phyloP scores from a whole-genome alignment of 768 basidiomycete species.

The Russula abietina region DNA sequence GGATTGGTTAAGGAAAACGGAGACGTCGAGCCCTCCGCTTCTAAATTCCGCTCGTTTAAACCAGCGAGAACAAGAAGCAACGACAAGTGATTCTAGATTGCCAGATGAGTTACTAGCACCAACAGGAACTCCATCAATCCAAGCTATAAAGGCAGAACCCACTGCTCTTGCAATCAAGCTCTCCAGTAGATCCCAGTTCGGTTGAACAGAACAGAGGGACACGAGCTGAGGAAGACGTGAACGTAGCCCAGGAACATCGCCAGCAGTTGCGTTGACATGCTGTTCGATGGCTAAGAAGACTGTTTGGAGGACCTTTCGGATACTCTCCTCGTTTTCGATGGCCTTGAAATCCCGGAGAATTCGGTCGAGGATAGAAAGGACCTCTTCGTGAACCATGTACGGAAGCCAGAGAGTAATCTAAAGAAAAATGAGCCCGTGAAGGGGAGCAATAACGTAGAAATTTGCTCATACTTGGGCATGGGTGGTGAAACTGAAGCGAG shows the following conservation, averaged over 20 bases:
- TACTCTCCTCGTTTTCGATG: not conserved
- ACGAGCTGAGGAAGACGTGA: slow-evolving; percentile 16
- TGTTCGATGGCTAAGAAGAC: slow-evolving; percentile 15
- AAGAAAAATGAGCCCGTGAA: not conserved
- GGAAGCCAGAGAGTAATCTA: slow-evolving; percentile 46
- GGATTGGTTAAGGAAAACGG: slow-evolving; percentile 38
- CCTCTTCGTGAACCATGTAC: slow-evolving; percentile 41
- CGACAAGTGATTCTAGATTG: slow-evolving; percentile 11
- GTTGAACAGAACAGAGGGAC: slow-evolving; percentile 13
- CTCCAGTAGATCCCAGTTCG: slow-evolving; percentile 5
- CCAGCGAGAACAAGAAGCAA: slow-evolving; percentile 14
- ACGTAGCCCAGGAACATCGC: slow-evolving; percentile 3
- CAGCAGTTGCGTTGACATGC: not conserved
- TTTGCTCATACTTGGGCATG: slow-evolving; percentile 10
- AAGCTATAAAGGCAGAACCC: slow-evolving; percentile 5
- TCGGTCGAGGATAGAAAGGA: slow-evolving; percentile 42
- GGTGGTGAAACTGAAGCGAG: not conserved
- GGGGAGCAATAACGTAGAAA: too few relatives aligned
- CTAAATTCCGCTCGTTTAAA: slow-evolving; percentile 2
- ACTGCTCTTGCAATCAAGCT: slow-evolving; percentile 14
- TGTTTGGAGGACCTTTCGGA: slow-evolving; percentile 6
- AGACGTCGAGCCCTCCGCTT: slow-evolving; percentile 28
- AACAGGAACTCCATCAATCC: slow-evolving; percentile 14
- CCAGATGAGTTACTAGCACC: not conserved
- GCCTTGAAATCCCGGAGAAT: not conserved